Conservation (phyloP, 352 stramenopile species). For the Phytophthora sp. region DNA sequence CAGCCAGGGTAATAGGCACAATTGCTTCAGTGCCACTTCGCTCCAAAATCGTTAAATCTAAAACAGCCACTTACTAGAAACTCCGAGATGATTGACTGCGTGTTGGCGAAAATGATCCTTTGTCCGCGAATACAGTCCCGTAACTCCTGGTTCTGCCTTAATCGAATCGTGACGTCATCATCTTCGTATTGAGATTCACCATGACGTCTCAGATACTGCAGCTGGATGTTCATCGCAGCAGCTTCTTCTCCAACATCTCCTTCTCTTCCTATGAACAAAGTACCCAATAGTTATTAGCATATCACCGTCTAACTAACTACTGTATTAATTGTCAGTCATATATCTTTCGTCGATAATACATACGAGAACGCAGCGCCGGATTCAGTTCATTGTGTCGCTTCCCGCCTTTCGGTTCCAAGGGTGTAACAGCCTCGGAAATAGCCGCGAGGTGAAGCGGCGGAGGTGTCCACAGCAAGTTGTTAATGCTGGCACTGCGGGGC, state of each 20-base stretch:
- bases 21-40: not conserved
- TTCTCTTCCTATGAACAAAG: constrained; percentile 40
- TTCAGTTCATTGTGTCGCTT: constrained; percentile 18
- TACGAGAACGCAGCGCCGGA: constrained; percentile 26
- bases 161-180: constrained; percentile 14
- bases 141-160: constrained; percentile 38
- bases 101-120: constrained; percentile 44
- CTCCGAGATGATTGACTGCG: constrained; percentile 40
- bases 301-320: not conserved
- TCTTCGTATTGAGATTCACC: constrained; percentile 16
- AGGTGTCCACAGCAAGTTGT: constrained; percentile 6
- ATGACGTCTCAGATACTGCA: constrained; percentile 31
- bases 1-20: not conserved
- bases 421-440: not conserved
- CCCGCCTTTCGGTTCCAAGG: not conserved
- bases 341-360: constrained; percentile 41
- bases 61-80: constrained; percentile 37
- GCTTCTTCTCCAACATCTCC: constrained; percentile 39
- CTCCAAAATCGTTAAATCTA: not conserved
- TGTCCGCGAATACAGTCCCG: constrained; percentile 43
- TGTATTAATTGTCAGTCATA: not conserved
- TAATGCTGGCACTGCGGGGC: not conserved
- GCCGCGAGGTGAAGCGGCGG: constrained; percentile 16
- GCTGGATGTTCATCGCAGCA: constrained; percentile 36
- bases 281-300: not conserved